Base-by-base conservation (phyloP, 306 rosid species). In the Cyclanthera cordifolia region DNA sequence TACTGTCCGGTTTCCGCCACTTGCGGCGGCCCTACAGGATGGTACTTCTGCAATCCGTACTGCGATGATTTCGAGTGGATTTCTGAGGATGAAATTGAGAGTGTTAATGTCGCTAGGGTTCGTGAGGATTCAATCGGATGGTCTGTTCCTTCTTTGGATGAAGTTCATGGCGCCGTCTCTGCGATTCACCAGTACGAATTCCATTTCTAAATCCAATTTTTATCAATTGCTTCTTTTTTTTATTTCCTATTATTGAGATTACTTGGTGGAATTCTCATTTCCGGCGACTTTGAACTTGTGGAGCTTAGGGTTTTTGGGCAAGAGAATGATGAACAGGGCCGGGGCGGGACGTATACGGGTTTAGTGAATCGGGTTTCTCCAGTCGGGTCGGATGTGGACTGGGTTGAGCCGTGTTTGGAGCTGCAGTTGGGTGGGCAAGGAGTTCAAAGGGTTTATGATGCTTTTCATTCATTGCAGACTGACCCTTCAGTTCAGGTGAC, bases 401-500 rank as follows among this genome's bases (percentile, higher is more conserved):
- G 95, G 90, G 32, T 52, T 49, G 93, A 90, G 74, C 95, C 97
- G 13, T 71, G 86, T 74, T 24, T 79, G 51, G 34, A 27, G 75
- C 63, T 74, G 48, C 82, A 71, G 52, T 50, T 73, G 43, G 78
- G 70, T 49, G 43, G 45, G 65, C 53, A 47, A 39, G 85, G 81
- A 51, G 68, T 61, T 51, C 79, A 80, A 15, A 60, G 74, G 60
- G 85, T 88, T 78, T 77, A 72, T 54, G 77, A 83, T 66, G 95
- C 95, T 53, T 79, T 90, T 75, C 85, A 75, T 75, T 76, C 88
- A 10, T 79, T 90, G 83, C 86, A 81, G 77, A 88, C 81, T 15
- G 97, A 90, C 56, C 83, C 86, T 52, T 72, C 82, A 27, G 76
- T 90, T 73, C 89, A 85, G 97, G 97, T 88, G 53, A 69, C 52